phyloP scores from a whole-genome alignment of 2,329 filamentous ascomycete genomes.

The Juglanconis juglandina region DNA sequence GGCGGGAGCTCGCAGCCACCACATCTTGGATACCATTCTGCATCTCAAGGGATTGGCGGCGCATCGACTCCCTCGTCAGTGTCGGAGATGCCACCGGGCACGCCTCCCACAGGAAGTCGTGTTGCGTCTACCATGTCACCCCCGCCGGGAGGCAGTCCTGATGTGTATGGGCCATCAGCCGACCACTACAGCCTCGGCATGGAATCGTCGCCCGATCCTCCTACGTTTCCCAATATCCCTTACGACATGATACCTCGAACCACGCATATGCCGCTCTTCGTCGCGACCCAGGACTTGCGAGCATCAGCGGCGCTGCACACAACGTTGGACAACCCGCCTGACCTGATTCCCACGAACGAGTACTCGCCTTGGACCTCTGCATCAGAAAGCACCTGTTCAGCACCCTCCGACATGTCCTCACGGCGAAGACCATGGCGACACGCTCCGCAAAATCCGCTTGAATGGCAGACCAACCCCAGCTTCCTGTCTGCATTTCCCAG shows the following conservation, averaged over 20 bases:
- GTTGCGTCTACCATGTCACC: slow-evolving; percentile 11
- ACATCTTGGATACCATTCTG: slow-evolving; percentile 13
- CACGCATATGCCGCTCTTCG: neutral
- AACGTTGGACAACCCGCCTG: slow-evolving; percentile 24
- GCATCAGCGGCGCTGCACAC: slow-evolving; percentile 19
- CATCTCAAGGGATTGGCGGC: slow-evolving; percentile 9
- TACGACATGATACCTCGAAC: slow-evolving; percentile 7
- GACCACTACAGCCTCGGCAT: neutral
- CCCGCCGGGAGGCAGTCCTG: neutral
- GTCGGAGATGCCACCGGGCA: slow-evolving; percentile 23
- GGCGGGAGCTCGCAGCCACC: slow-evolving; percentile 1
- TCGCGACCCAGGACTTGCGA: slow-evolving; percentile 25
- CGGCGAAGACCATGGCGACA: slow-evolving; percentile 23
- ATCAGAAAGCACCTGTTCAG: slow-evolving; percentile 47
- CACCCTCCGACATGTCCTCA: slow-evolving; percentile 38
- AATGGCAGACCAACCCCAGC: slow-evolving; percentile 28
- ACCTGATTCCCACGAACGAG: slow-evolving; percentile 29
- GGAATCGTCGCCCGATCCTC: slow-evolving; percentile 6
- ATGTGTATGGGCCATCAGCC: slow-evolving; percentile 5
- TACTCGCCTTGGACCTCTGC: slow-evolving; percentile 41
- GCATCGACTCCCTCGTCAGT: slow-evolving; percentile 18
- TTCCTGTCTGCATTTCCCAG: slow-evolving; percentile 27
- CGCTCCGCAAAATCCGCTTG: slow-evolving; percentile 25
- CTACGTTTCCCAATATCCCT: neutral
- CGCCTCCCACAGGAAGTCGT: slow-evolving; percentile 11